Evolutionary conservation across 352 stramenopile species (phyloP), one percentile per base, ranked within the genome.

Genomic region (Phytopythium boreale): DNA sequence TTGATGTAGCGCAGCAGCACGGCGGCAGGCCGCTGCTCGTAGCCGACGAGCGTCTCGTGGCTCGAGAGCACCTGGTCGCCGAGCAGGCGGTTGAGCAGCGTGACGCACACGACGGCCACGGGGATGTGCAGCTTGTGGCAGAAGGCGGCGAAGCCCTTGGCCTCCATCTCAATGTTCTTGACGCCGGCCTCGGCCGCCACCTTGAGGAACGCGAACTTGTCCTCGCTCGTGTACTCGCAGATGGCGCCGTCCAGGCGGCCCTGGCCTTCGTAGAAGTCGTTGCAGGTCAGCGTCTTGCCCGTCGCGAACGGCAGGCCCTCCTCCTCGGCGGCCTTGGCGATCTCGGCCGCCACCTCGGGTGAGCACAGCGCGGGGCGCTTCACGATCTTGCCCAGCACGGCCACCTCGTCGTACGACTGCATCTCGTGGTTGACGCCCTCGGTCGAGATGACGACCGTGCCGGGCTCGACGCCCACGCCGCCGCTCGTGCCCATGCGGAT

Each of bases 161-260:
- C 85, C 66, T 95, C 87, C 87, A 95, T 95, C 70, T 95, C 87
- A 37, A 95, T 95, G 77, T 95, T 95, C 61, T 81, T 79, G 39
- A 93, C 83, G 39, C 87, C 84, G 14, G 67, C 69, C 19, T 70
- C 76, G 5, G 80, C 71, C 29, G 79, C 75, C 37, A 69, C 74
- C 43, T 88, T 65, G 53, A 95, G 64, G 64, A 91, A 95, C 19
- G 63, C 64, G 62, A 92, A 79, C 69, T 93, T 92, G 69, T 95
- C 82, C 36, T 95, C 84, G 22, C 76, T 59, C 15, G 82, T 87
- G 72, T 87, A 92, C 65, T 93, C 83, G 67, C 82, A 91, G 63
- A 93, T 88, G 46, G 86, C 84, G 37, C 86, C 86, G 39, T 95
- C 86, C n/a, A 95, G 70, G 20, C 86, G 86, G 39, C 86, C 86